Conservation (phyloP, 371 early-diverging fungal species). For the Rhizopus stolonifer region DNA sequence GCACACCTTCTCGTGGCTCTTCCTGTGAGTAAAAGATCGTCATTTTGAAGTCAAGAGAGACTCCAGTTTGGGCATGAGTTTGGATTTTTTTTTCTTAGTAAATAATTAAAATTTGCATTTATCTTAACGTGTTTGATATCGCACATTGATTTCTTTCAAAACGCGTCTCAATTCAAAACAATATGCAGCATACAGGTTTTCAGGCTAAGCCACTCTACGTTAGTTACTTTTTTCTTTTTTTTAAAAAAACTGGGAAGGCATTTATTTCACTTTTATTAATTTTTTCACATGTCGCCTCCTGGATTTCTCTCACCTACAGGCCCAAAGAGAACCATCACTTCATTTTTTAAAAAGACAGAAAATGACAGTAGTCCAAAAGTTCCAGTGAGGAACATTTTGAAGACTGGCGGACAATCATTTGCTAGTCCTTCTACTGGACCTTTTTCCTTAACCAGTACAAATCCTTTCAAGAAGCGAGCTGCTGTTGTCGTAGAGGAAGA, state of each 20-base stretch:
- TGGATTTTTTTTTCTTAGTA: too few species aligned
- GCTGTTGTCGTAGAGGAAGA: background rate
- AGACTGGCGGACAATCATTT: background rate
- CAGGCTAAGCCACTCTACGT: too few species aligned
- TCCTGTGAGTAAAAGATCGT: too few species aligned
- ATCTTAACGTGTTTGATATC: too few species aligned
- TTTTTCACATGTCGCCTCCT: background rate
- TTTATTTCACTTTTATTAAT: too few species aligned
- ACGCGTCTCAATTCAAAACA: too few species aligned
- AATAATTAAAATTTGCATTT: too few species aligned
- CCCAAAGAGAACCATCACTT: slow-evolving; percentile 6
- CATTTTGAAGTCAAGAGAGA: background rate
- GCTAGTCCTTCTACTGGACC: slow-evolving; percentile 1
- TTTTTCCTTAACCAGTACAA: background rate
- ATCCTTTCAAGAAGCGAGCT: background rate
- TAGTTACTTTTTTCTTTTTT: too few species aligned
- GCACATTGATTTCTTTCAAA: too few species aligned
- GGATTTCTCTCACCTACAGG: background rate
- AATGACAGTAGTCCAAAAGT: slow-evolving; percentile 6
- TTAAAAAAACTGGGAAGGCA: too few species aligned
- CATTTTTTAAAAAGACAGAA: slow-evolving; percentile 6
- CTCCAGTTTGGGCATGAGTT: background rate
- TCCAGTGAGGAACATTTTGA: slow-evolving; percentile 4
- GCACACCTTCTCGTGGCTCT: too few species aligned
- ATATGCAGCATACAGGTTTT: too few species aligned